Base-by-base conservation (phyloP, 176 grass and related monocot genomes). In the Neostapfia colusana region DNA sequence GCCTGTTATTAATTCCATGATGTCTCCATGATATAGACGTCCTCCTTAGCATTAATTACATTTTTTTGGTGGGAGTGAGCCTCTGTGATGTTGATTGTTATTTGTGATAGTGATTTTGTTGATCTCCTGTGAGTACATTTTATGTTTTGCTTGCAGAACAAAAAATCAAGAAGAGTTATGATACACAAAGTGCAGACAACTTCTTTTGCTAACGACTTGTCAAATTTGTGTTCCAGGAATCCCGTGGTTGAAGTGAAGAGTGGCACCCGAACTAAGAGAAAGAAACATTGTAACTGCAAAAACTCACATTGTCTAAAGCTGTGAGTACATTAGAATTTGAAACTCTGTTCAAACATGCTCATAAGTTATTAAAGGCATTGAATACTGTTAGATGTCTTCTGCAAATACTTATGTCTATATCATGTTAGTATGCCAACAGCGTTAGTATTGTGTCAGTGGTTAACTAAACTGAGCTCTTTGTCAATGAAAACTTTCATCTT, bases 261-360 rank as follows among this genome's bases (percentile, higher is more conserved):
- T 78, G 69, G 70, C 45, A 72, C 81, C 20, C 81, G 57, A 63
- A 46, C 69, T 36, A 89, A 80, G 83, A 87, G 62, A 69, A 93
- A 90, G 85, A 85, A 90, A 59, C 85, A 87, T 14, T 93, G 91
- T 74, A 93, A 93, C 74, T 93, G 91, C 81, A 89, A 62, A 76
- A 80, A 90, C 38, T 90, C 91, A 12, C 88, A 82, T 67, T 93
- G 87, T 81, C 76, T 93, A 77, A 93, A 93, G 74, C 65, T 93
- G 87, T 90, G 83, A 70, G 87, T 90, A 73, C 14, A 54, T 43
- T 79, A 41, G 24, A 37, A 54, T 64, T 53, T 53, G 44, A n/a
- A 46, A 39, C 10, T 77, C 77, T 40, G 21, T 77, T 66, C 16
- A 71, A 46, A 0, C 45, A 49, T 65, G 38, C 7, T 5, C 5